A percentile compares a stretch with the other conserved stretches of the same genome.
Evolutionary conservation across 2,329 filamentous ascomycete genomes (phyloP).

Genomic region (Madurella mycetomatis): DNA sequence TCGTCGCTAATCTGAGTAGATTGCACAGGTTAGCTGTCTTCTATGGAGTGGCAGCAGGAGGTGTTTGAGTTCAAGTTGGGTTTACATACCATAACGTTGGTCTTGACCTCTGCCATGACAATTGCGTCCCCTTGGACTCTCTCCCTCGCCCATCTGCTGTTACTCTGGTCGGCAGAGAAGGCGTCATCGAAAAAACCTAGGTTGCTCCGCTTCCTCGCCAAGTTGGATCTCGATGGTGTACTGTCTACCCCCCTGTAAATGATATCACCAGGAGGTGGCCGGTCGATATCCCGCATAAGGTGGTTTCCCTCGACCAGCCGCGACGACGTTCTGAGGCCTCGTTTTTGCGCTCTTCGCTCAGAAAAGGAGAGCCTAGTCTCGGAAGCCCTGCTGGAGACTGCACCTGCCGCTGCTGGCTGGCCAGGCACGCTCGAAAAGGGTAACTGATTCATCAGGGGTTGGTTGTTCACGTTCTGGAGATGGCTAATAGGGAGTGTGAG

Average conservation of each 20-base stretch:
- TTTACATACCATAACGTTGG: conserved; percentile 59
- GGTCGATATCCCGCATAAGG: conserved; percentile 38
- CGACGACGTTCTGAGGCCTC: conserved; percentile 22
- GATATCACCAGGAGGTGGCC: conserved; percentile 37
- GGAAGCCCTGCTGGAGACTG: not conserved
- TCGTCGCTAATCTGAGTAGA: conserved; percentile 64
- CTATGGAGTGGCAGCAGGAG: not conserved
- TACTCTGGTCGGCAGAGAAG: conserved; percentile 34
- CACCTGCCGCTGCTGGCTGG: too few relatives aligned
- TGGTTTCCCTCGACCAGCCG: conserved; percentile 35
- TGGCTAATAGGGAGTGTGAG: too few relatives aligned
- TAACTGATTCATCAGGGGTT: too few relatives aligned
- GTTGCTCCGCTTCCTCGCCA: conserved; percentile 36
- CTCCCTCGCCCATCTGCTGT: conserved; percentile 37
- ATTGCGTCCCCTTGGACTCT: conserved; percentile 52
- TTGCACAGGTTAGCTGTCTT: not conserved
- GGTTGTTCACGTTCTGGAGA: too few relatives aligned
- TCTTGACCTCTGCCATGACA: conserved; percentile 60
- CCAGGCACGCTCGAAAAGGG: too few relatives aligned
- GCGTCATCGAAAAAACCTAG: conserved; percentile 43
- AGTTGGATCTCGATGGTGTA: conserved; percentile 31
- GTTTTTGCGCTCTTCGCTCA: conserved; percentile 30
- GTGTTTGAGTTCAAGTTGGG: not conserved
- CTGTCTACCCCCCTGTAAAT: conserved; percentile 22
- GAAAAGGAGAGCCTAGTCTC: conserved; percentile 28